Conservation (phyloP, 2,329 filamentous ascomycete genomes). For the Penicillium fuscoglaucum region DNA sequence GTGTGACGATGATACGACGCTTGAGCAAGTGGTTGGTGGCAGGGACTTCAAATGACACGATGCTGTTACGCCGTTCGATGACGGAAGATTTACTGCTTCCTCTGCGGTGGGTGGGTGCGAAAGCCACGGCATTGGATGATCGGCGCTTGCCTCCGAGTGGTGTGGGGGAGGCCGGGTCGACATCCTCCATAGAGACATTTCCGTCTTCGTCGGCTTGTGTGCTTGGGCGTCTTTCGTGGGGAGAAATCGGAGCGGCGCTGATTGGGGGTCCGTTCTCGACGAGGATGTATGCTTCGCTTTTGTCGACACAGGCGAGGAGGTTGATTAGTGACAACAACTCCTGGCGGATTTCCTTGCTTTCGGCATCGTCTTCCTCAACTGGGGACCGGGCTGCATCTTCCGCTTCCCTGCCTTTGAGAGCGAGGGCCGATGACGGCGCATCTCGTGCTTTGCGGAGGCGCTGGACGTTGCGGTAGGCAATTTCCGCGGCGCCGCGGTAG, state of each 20-base stretch:
- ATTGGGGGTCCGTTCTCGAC: constrained; percentile 48
- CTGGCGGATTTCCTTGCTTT: constrained; percentile 58
- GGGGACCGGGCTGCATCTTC: constrained; percentile 28
- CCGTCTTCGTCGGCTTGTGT: constrained; percentile 45
- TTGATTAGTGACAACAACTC: constrained; percentile 93
- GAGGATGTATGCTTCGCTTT: constrained; percentile 74
- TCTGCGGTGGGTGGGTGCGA: constrained; percentile 22
- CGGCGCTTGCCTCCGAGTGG: constrained; percentile 18
- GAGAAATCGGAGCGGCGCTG: neutral
- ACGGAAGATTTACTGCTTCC: constrained; percentile 23
- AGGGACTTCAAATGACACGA: constrained; percentile 8
- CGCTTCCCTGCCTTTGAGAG: constrained; percentile 39
- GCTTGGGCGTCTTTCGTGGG: constrained; percentile 50
- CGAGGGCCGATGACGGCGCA: constrained; percentile 35
- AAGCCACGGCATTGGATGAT: constrained; percentile 24
- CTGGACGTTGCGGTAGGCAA: constrained; percentile 58
- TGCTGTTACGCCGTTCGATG: constrained; percentile 14
- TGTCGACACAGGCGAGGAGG: constrained; percentile 78
- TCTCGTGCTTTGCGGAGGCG: constrained; percentile 47
- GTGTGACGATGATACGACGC: constrained; percentile 76
- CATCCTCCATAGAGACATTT: constrained; percentile 43
- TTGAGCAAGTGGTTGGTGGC: constrained; percentile 26
- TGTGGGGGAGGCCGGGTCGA: constrained; percentile 20
- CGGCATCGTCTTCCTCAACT: constrained; percentile 45
- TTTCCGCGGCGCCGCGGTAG: constrained; percentile 72